A percentile compares a stretch with the other conserved stretches of the same genome.
phyloP scores from a whole-genome alignment of 805 yeast species.

The Jamesozyma lodderae region DNA sequence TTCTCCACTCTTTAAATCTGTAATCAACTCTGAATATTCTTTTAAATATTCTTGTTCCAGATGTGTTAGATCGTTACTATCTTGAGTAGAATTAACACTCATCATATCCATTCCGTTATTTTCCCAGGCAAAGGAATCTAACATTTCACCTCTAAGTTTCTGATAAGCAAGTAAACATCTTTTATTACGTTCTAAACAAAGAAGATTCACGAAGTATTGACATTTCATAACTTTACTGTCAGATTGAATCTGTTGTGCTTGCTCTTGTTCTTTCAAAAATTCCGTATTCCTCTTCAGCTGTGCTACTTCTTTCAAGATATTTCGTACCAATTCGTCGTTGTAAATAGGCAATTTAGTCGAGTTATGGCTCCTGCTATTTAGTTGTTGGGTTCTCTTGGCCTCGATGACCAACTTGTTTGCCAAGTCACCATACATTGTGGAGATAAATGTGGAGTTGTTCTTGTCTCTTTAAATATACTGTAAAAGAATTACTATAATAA shows the following conservation, averaged over 20 bases:
- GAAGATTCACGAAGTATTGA: constrained; percentile 46
- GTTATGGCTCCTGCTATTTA: constrained; percentile 33
- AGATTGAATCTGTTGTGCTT: background rate
- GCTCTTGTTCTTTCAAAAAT: constrained; percentile 30
- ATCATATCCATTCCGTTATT: constrained; percentile 35
- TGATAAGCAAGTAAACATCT: constrained; percentile 84
- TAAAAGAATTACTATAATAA: too few species aligned
- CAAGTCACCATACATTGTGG: constrained; percentile 91
- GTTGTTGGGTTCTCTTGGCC: constrained; percentile 65
- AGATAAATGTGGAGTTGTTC: too few species aligned
- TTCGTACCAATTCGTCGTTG: constrained; percentile 61
- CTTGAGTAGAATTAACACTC: constrained; percentile 29
- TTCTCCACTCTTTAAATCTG: constrained; percentile 62
- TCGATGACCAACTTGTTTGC: constrained; percentile 79
- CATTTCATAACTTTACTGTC: constrained; percentile 46
- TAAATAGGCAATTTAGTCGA: constrained; percentile 43
- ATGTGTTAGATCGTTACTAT: constrained; percentile 52
- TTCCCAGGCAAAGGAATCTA: constrained; percentile 67
- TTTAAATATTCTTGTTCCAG: constrained; percentile 72
- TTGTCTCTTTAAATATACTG: too few species aligned
- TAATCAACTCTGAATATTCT: constrained; percentile 59
- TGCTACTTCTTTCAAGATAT: constrained; percentile 60
- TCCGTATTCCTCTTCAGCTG: constrained; percentile 54
- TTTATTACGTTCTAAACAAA: constrained; percentile 81
- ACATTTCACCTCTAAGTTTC: constrained; percentile 53